These are phyloP conservation scores for Tricholoma sp. DNA, from an alignment of 768 basidiomycete genomes.

Conservation along the genomic window DNA sequence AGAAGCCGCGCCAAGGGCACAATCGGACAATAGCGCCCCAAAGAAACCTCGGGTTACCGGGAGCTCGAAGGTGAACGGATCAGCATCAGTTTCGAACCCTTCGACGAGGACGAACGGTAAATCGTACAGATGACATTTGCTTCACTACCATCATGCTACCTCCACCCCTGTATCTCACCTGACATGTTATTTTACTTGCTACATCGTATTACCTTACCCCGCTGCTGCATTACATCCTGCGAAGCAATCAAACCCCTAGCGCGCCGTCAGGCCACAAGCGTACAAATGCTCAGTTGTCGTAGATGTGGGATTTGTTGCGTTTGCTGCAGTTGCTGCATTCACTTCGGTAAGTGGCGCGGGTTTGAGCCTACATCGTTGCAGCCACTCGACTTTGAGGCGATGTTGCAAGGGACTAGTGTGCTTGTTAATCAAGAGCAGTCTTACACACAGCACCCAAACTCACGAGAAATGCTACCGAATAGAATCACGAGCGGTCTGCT, in stretches of 20 bases:
- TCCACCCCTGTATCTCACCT: constrained; percentile 14
- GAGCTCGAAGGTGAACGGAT: constrained; percentile 48
- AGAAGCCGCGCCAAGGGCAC: constrained; percentile 62
- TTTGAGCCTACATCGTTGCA: neutral
- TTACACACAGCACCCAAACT: neutral
- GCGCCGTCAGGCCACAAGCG: neutral
- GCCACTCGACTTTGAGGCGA: neutral
- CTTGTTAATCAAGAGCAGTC: neutral
- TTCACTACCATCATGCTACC: constrained; percentile 6
- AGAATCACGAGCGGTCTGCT: constrained; percentile 29
- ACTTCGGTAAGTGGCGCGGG: neutral
- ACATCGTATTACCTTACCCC: constrained; percentile 15
- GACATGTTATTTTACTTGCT: constrained; percentile 18
- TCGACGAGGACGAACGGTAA: constrained; percentile 57
- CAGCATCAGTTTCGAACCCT: constrained; percentile 36
- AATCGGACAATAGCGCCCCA: constrained; percentile 39
- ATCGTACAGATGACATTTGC: constrained; percentile 43
- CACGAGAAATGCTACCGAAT: constrained; percentile 23
- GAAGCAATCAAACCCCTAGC: neutral
- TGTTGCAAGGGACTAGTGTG: neutral
- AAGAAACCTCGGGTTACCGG: constrained; percentile 59
- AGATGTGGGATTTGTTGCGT: neutral
- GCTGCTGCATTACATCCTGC: neutral
- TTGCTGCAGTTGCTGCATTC: neutral
- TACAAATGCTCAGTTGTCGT: neutral